Base-by-base conservation (phyloP, 495 filamentous ascomycete species). In the Penicillium lividum region DNA sequence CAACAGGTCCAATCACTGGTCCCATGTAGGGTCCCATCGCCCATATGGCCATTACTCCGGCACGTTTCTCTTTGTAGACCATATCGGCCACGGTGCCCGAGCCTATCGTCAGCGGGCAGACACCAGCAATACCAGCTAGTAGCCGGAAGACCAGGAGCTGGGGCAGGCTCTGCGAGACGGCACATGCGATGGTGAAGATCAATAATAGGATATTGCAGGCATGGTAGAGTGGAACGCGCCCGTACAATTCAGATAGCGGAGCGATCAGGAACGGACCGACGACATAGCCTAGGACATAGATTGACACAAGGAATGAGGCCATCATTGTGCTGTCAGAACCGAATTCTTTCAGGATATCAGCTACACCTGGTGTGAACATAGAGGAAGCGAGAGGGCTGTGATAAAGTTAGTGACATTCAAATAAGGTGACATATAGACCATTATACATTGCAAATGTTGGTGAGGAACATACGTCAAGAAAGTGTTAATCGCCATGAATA, bases 291-390 rank as follows among this genome's bases (percentile, higher is more conserved):
- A 80, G 64, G 1, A 80, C 64, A 46, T 69, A 80, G 33, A 79
- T 62, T 13, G 75, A 77, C n/a, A 78, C 67, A 38, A 77, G 65
- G 45, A 80, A 78, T 4, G 68, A 67, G 13, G 58, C 64, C 18
- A 73, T 49, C 59, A 67, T 68, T 10, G 49, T 71, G 13, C 61
- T 64, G 49, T 73, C 61, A 18, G 70, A 79, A 44, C 76, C 62
- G 59, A 87, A 88, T 3, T 86, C 82, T 29, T 60, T 54, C 62
- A 80, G 77, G 31, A 87, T 78, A 22, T 72, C 73, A 8, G 61
- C 61, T 38, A 86, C 81, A 7, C 82, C 84, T 3, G 86, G 86
- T 0, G 86, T 82, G 53, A 89, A 79, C 68, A 89, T 87, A 2
- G 85, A 85, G 2, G 86, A 86, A 0, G 85, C 85, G 36, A 89